Conservation (phyloP, 225 moss, liverwort and hornwort species). For the Sphagnum contortum region DNA sequence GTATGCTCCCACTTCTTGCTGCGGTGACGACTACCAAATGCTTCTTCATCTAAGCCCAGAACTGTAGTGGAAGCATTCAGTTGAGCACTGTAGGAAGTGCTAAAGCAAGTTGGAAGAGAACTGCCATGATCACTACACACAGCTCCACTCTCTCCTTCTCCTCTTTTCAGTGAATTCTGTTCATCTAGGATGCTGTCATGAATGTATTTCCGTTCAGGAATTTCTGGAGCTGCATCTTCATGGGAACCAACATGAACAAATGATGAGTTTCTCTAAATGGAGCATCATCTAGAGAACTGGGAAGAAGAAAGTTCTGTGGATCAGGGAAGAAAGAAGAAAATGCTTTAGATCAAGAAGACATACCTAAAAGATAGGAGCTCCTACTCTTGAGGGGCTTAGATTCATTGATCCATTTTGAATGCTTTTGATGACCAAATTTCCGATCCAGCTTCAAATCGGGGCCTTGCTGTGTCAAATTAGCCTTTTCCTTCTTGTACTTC, state of each 20-base stretch:
- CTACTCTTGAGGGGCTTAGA: not conserved
- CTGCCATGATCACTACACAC: conserved; percentile 9
- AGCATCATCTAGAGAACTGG: conserved; percentile 2
- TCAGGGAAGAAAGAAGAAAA: conserved; percentile 11
- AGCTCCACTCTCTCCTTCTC: not conserved
- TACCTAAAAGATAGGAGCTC: too few species aligned
- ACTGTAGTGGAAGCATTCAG: conserved; percentile 1
- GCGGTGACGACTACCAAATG: conserved; percentile 14
- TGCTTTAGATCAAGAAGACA: too few species aligned
- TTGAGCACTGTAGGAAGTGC: not conserved
- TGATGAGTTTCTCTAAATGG: not conserved
- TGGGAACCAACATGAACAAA: conserved; percentile 26
- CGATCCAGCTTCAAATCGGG: conserved; percentile 23
- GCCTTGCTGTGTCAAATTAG: conserved; percentile 12
- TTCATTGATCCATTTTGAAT: not conserved
- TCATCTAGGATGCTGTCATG: conserved; percentile 1
- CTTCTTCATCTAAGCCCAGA: conserved; percentile 16
- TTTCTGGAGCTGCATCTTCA: conserved; percentile 4
- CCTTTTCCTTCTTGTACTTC: conserved; percentile 47
- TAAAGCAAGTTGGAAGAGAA: conserved; percentile 4
- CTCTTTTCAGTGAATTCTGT: not conserved
- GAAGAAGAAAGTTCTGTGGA: conserved; percentile 4
- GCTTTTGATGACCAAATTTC: conserved; percentile 26
- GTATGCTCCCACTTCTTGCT: conserved; percentile 29
- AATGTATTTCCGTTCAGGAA: conserved; percentile 13